These are phyloP conservation scores for Leptographium procerum DNA, from an alignment of 2,329 filamentous ascomycete genomes.

Conservation along the genomic window DNA sequence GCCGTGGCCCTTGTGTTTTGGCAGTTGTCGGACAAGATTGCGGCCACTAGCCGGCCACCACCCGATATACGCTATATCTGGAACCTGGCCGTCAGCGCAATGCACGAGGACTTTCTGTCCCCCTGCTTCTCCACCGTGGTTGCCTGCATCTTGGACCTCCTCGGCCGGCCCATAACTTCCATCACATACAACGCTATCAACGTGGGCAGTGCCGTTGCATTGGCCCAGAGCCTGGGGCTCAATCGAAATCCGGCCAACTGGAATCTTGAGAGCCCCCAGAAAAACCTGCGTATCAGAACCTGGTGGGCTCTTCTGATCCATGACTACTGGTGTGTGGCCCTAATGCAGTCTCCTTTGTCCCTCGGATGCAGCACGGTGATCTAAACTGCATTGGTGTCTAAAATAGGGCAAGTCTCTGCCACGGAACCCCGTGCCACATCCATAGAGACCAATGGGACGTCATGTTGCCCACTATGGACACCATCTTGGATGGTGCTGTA, in stretches of 20 bases:
- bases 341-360: background rate
- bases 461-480: background rate
- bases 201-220: conserved; percentile 4
- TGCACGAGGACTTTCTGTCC: conserved; percentile 2
- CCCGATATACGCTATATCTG: conserved; percentile 3
- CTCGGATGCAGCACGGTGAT: background rate
- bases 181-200: conserved; percentile 6
- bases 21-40: background rate
- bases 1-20: conserved; percentile 3
- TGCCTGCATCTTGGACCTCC: conserved; percentile 2
- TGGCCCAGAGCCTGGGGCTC: conserved; percentile 2
- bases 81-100: background rate
- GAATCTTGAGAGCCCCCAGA: background rate
- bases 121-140: conserved; percentile 3
- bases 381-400: background rate
- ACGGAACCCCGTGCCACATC: conserved; percentile 2
- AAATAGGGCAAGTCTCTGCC: background rate
- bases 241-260: conserved; percentile 4
- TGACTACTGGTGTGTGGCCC: conserved; percentile 1
- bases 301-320: conserved; percentile 5
- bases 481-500: background rate
- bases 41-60: background rate
- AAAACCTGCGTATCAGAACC: conserved; percentile 2
- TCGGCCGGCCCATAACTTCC: conserved; percentile 3
- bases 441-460: conserved; percentile 5